Base-by-base conservation (phyloP, 345 rosid genomes). In the Lagerstroemia speciosa region DNA sequence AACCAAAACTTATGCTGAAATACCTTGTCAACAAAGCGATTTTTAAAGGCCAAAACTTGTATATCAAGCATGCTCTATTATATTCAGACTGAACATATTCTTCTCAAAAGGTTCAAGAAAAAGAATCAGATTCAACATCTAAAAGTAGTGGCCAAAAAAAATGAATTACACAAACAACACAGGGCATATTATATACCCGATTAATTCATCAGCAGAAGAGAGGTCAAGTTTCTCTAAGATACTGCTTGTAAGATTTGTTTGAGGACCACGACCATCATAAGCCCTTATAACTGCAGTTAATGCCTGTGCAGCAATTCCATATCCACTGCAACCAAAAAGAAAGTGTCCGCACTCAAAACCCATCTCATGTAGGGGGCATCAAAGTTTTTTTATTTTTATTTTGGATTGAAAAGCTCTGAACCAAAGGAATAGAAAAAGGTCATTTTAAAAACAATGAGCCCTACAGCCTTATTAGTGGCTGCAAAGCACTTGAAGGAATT, bases 231-330 rank as follows among this genome's bases (percentile, higher is more conserved):
- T 70, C 71, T 81, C 74, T 68, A 94, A 74, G 64, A 94, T 92
- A 66, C 78, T 75, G 76, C 71, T 69, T 53, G 93, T 80, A 62
- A 94, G 96, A 82, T 66, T 78, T 9, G 99, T 94, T 53, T 72
- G 68, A 57, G 91, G 88, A 57, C 99, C 98, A 67, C 99, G 97
- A 50, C 99, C 97, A 78, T 94, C 99, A 75, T 89, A 83, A 60
- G 95, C 99, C 86, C 85, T 87, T 52, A 94, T 72, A 66, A 91
- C 82, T 32, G 98, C 98, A 36, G 95, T 89, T 64, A 91, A 81
- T 69, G 98, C 98, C 76, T 82, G 97, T 58, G 98, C 97, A 76
- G 99, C 84, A 73, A 94, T 94, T 69, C 99, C 98, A 80, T 91
- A 94, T 66, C 93, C 87, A 84, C 91, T 86, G 85, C 78, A 80